Conservation (phyloP, 495 filamentous ascomycete genomes). For the Xylaria cubensis region DNA sequence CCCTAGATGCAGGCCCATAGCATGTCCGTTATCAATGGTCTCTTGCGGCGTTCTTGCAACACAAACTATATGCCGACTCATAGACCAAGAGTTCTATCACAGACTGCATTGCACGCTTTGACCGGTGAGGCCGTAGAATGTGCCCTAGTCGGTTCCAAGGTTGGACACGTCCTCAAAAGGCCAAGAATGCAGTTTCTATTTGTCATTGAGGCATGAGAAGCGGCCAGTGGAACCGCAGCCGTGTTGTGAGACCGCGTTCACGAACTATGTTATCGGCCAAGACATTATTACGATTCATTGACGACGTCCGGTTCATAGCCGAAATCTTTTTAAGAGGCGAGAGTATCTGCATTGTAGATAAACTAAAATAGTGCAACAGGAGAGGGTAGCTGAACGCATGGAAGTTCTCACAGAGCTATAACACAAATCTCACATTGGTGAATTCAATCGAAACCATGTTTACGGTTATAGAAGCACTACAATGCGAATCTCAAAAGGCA, state of each 20-base stretch:
- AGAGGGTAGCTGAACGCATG: not conserved
- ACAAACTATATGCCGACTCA: not conserved
- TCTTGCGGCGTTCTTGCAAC: slow-evolving; percentile 2
- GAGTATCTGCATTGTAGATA: not conserved
- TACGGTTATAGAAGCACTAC: not conserved
- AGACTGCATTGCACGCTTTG: slow-evolving; percentile 12
- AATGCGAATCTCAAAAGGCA: not conserved
- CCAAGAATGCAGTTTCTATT: not conserved
- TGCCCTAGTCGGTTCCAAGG: slow-evolving; percentile 11
- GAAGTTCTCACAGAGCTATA: not conserved
- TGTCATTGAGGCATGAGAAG: slow-evolving; percentile 16
- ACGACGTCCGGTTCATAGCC: not conserved
- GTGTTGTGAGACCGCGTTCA: slow-evolving; percentile 4
- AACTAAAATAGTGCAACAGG: not conserved
- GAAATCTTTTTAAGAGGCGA: not conserved
- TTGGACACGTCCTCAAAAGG: not conserved
- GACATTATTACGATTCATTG: not conserved
- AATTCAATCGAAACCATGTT: not conserved
- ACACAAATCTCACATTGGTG: not conserved
- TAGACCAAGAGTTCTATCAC: not conserved
- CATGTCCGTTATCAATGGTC: slow-evolving; percentile 4
- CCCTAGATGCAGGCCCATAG: not conserved
- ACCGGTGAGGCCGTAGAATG: slow-evolving; percentile 16
- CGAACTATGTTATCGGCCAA: slow-evolving; percentile 14
- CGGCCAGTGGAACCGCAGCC: slow-evolving; percentile 8